Evolutionary conservation across 1,284 basidiomycete species (phyloP), one percentile per base, ranked within the genome.

Genomic region (Sutorius eximius): DNA sequence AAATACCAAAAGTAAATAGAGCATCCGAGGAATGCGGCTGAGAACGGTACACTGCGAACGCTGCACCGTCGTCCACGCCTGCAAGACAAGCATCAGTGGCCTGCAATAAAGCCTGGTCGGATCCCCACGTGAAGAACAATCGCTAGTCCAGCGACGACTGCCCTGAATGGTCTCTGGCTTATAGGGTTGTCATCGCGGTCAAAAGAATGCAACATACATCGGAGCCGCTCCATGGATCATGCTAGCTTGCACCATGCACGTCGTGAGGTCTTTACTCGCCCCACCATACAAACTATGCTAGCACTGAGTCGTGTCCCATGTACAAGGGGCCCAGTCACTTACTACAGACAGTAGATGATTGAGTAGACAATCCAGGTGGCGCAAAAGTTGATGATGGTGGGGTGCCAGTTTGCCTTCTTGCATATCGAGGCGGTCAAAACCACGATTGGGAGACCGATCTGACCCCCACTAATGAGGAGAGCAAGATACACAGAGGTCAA

Each of bases 321-420:
- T 29, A 32, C 40, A 50, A n/a, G 45, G 15, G 18, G 15, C 36
- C 27, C n/a, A 8, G 49, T 22, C 24, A 72, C 82, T 67, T 57
- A 83, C 82, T 76, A 64, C 20, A 85, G 56, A 60, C 72, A 78
- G 61, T 78, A 81, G 22, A 74, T 71, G 53, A 83, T 61, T 6
- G 82, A 83, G 63, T 78, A 82, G 42, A 84, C 59, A 13, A 80
- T 74, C 80, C 80, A 82, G 45, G 77, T 75, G 43, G 76, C 61
- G 59, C 80, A 83, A 46, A 83, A 75, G 57, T 81, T 83, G 59
- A 82, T 68, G 56, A 83, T 67, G 3, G 76, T 76, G 0, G 78
- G 75, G 59, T 78, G 78, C 56, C 77, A 75, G 20, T 62, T 58
- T 24, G 77, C 65, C 34, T 71, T 71, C 55, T 73, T 77, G 45